Base-by-base conservation (phyloP, 306 rosid genomes). In the Vicia sativa region DNA sequence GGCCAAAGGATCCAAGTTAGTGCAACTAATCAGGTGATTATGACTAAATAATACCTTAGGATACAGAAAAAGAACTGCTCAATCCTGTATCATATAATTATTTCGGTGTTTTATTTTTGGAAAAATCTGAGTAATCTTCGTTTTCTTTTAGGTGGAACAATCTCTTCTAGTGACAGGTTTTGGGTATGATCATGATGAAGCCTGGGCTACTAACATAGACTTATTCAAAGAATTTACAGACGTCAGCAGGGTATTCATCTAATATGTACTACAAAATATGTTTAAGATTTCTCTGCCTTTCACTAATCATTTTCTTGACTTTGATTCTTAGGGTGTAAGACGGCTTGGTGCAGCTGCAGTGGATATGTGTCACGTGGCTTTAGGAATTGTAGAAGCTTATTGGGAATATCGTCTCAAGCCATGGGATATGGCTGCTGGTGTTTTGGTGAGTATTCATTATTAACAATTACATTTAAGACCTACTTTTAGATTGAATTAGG, bases 341-440 rank as follows among this genome's bases (percentile, higher is more conserved):
- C 81, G 98, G 78, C 98, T 93, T 5, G 98, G 98, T 62, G 98
- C 98, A 0, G 98, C 98, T 61, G 91, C 98, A 8, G 97, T 93
- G 60, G 98, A 93, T 80, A 93, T 90, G 98, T 87, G 96, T 73
- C 98, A 90, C 74, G 98, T 93, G 63, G 93, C 98, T 67, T 73
- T 93, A 54, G 98, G 98, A 78, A 85, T 93, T 49, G 98, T 84
- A 16, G 98, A 93, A 85, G 96, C 96, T 0, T 90, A 93, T 69
- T 93, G 98, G 98, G 98, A 93, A 79, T 93, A 93, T 83, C 96
- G 97, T 60, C 85, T 90, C 72, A 93, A 93, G 88, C 98, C 97
- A 23, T 93, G 98, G 97, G 98, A 93, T 81, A 90, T 93, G 98
- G 98, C 98, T 49, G 98, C 98, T 45, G 97, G 97, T 68, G 96